phyloP scores from a whole-genome alignment of 345 rosid genomes.

The Anastatica hierochuntica region DNA sequence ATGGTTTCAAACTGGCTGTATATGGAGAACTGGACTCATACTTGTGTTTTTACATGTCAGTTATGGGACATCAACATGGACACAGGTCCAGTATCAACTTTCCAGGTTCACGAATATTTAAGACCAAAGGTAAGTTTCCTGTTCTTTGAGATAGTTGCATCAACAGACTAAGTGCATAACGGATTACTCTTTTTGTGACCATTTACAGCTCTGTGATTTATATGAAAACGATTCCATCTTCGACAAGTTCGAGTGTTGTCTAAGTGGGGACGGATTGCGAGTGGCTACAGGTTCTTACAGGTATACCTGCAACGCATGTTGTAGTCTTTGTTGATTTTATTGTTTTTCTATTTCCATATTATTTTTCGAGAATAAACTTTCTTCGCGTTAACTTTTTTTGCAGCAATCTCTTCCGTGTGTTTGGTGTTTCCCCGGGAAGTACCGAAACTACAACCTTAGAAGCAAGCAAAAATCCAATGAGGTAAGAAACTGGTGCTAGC shows the following conservation, averaged over 20 bases:
- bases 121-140: slow-evolving; percentile 64
- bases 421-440: slow-evolving; percentile 68
- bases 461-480: slow-evolving; percentile 98
- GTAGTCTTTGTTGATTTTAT: neutral
- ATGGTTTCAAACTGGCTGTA: neutral
- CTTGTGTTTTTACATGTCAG: slow-evolving; percentile 26
- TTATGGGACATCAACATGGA: slow-evolving; percentile 79
- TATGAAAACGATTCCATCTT: slow-evolving; percentile 90
- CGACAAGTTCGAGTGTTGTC: slow-evolving; percentile 96
- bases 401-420: slow-evolving; percentile 95
- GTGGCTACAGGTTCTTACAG: slow-evolving; percentile 99
- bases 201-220: slow-evolving; percentile 68
- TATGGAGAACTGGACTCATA: neutral
- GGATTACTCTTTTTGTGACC: neutral
- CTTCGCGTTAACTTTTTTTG: neutral
- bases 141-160: neutral
- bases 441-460: slow-evolving; percentile 81
- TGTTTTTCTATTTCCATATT: neutral
- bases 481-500: slow-evolving; percentile 35
- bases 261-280: slow-evolving; percentile 86
- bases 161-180: slow-evolving; percentile 13
- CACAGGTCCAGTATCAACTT: slow-evolving; percentile 66
- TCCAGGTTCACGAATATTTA: slow-evolving; percentile 89
- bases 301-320: slow-evolving; percentile 33
- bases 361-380: neutral